Percentiles rank a stretch among this genome's conserved stretches.
Evolutionary conservation across 2,329 filamentous ascomycete genomes (phyloP).

Genomic region (Westerdykella aurantiaca): DNA sequence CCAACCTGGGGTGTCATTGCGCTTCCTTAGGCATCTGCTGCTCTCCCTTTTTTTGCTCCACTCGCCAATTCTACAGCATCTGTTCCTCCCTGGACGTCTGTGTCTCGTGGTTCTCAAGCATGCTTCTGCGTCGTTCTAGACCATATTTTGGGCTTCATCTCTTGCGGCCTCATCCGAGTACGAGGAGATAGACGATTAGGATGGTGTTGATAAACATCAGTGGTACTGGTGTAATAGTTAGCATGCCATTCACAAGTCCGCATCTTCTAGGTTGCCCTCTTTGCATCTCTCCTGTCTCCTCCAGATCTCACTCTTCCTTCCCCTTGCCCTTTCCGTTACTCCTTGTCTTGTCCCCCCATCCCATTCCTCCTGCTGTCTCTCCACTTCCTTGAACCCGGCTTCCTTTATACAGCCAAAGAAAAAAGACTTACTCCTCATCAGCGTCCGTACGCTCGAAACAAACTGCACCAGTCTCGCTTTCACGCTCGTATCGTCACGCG

Average conservation of each 20-base stretch:
- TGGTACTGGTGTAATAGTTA: constrained; percentile 23
- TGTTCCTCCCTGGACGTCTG: too few species aligned
- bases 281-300: not conserved
- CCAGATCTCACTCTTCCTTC: too few species aligned
- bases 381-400: not conserved
- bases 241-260: not conserved
- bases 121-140: not conserved
- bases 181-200: constrained; percentile 35
- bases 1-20: too few species aligned
- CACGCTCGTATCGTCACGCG: constrained; percentile 65
- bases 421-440: constrained; percentile 76
- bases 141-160: not conserved
- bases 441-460: constrained; percentile 80
- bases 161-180: constrained; percentile 26
- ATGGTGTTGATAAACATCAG: constrained; percentile 37
- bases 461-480: constrained; percentile 84
- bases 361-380: not conserved
- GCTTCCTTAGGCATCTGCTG: too few species aligned
- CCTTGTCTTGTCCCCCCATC: not conserved
- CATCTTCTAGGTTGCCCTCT: not conserved
- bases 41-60: too few species aligned
- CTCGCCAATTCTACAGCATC: too few species aligned
- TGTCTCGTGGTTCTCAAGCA: too few species aligned
- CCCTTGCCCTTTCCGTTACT: not conserved
- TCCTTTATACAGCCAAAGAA: not conserved